Base-by-base conservation (phyloP, 192 early-diverging fungal species). In the Coemansia sp. region DNA sequence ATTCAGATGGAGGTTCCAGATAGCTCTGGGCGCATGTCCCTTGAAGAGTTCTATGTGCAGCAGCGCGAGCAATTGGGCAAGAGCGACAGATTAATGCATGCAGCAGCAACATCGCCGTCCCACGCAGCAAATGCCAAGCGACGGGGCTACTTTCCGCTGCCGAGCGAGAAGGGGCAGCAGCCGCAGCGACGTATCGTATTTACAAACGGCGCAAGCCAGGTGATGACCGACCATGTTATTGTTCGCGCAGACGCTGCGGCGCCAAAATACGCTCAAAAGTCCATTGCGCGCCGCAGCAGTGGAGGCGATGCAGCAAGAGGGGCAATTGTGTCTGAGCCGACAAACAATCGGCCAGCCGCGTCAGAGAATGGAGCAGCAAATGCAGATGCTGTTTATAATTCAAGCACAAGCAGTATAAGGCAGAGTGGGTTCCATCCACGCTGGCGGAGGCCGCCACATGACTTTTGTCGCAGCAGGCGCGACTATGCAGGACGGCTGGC, bases 211-310 rank as follows among this genome's bases (percentile, higher is more conserved):
- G 76, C 71, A 6, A 68, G 63, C 10, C 67, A 73, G 58, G 67
- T 79, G 57, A 67, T 79, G 70, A 67, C 67, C 24, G 76, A 79
- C 35, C 55, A 67, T 53, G 71, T 79, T 11, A 19, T 79, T 73
- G 76, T 79, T 51, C 63, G 76, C 21, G 55, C 60, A 37, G 65
- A 65, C 38, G 64, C 55, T 25, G 25, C 54, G 19, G 53, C 37
- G 14, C 21, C 38, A 22, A 39, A 52, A 39, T 12, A 24, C 38
- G 37, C 22, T 9, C 10, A 5, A 21, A 37, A 22, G 48, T 24
- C 14, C 4, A 23, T 9, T 22, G 37, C 19, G 48, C 60, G 22
- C 32, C 12, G 35, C 35, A 12, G 49, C 19, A 50, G 37, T 23
- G 35, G 59, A 24, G 23, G 32, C 17, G 49, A n/a, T 25, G 49